Base-by-base conservation (phyloP, 1,284 basidiomycete species). In the Cutaneotrichosporon mucoides region DNA sequence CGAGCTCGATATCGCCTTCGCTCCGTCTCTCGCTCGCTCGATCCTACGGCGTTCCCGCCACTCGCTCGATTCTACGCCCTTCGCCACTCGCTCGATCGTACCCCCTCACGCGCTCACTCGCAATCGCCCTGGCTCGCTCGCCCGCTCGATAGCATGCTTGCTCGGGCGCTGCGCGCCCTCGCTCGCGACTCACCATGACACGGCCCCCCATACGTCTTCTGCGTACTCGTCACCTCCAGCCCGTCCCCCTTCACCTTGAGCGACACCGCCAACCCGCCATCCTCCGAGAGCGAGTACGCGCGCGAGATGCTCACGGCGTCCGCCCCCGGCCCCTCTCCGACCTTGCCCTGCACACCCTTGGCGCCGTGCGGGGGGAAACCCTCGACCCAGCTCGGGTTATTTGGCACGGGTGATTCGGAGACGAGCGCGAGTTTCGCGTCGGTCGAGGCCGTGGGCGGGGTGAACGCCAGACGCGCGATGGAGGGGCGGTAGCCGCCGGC, bases 321-420 rank as follows among this genome's bases (percentile, higher is more conserved):
- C 12, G 15, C n/a, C 15, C 15, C 24, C 24, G 24, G 24, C 24
- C 24, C 24, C 24, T 24, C 24, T 24, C 24, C 24, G 24, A 24
- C 24, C 24, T 24, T 24, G 24, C 24, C 24, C 24, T 24, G 24
- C 24, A 24, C 24, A 24, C 24, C 24, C 24, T 24, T 24, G 24
- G 24, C 24, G 24, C 24, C 24, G 24, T 24, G 24, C 24, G 24
- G 24, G 24, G 24, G 15, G 62, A 53, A 60, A 46, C 43, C 56
- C 55, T 15, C 53, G 33, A 78, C 55, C 76, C 76, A 78, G 40
- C 71, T 72, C 2, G 72, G 65, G 53, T 66, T 68, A 35, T 62
- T 10, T 9, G 60, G 56, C 38, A 43, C 16, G 7, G 61, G 57
- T 10, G 56, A 43, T 9, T 60, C 60, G 7, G 49, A 40, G 36